These are phyloP conservation scores for Monosporascus ibericus DNA, from an alignment of 2,329 filamentous ascomycete genomes.

Conservation along the genomic window DNA sequence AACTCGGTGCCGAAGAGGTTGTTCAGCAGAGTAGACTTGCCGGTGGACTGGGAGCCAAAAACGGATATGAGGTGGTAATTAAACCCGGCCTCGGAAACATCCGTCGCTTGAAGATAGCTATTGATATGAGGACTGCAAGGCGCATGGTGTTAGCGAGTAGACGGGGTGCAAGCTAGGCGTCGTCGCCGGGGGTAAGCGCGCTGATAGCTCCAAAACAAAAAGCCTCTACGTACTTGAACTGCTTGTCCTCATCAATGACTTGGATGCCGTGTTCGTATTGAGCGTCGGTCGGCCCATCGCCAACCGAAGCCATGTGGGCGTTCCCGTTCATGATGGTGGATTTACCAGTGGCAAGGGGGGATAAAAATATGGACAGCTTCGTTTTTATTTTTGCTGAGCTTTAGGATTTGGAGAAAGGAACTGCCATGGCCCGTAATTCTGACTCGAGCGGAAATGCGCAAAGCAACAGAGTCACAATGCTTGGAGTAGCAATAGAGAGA, in stretches of 20 bases:
- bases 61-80: constrained; percentile 99
- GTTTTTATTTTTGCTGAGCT: background rate
- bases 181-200: too few relatives aligned
- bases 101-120: constrained; percentile 73
- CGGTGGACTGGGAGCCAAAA: constrained; percentile 96
- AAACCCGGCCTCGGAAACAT: constrained; percentile 84
- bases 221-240: constrained; percentile 72
- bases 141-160: constrained; percentile 9
- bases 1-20: constrained; percentile 93
- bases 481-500: too few relatives aligned
- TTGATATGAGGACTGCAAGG: constrained; percentile 62
- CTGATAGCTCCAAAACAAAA: background rate
- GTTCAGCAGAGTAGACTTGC: constrained; percentile 96
- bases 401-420: background rate
- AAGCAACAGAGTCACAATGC: background rate
- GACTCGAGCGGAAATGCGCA: background rate
- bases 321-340: constrained; percentile 66
- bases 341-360: constrained; percentile 6
- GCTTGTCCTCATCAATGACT: constrained; percentile 92
- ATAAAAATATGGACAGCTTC: background rate
- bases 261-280: constrained; percentile 92
- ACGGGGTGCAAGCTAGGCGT: background rate
- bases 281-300: constrained; percentile 56
- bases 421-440: background rate
- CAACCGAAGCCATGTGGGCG: constrained; percentile 71